phyloP scores from a whole-genome alignment of 345 rosid species.

The Leavenworthia alabamica region DNA sequence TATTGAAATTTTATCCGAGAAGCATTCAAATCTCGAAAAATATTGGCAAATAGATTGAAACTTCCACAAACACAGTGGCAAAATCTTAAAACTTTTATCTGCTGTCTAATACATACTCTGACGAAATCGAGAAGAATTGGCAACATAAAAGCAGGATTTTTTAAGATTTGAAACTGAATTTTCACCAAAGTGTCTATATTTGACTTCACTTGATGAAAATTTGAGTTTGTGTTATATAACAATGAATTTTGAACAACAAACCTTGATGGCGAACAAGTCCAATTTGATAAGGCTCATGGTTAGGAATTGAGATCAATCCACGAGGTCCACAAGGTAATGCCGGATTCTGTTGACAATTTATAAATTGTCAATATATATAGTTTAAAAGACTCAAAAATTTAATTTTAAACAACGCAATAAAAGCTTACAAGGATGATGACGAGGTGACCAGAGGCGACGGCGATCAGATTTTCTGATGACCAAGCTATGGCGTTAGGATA shows the following conservation, averaged over 20 bases:
- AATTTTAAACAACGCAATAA: neutral
- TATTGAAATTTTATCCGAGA: neutral
- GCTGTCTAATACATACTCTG: neutral
- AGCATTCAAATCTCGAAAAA: too few species aligned
- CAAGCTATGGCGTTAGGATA: conserved; percentile 80
- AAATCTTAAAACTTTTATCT: neutral
- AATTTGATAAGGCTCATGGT: conserved; percentile 50
- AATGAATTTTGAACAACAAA: conserved; percentile 9
- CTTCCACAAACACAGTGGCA: neutral
- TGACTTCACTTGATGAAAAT: too few species aligned
- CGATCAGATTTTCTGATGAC: conserved; percentile 92
- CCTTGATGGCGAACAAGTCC: conserved; percentile 63
- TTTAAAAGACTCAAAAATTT: neutral
- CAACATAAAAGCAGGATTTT: neutral
- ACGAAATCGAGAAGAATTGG: neutral
- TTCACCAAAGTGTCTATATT: neutral
- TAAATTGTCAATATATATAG: neutral
- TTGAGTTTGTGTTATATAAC: too few species aligned
- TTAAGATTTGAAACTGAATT: neutral
- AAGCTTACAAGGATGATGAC: conserved; percentile 68
- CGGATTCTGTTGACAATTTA: conserved; percentile 62
- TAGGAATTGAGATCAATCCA: conserved; percentile 59
- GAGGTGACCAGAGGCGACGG: conserved; percentile 75
- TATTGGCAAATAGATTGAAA: neutral
- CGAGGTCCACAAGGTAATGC: conserved; percentile 77